phyloP scores from a whole-genome alignment of 768 basidiomycete genomes.

The Tremella yokohamensis region DNA sequence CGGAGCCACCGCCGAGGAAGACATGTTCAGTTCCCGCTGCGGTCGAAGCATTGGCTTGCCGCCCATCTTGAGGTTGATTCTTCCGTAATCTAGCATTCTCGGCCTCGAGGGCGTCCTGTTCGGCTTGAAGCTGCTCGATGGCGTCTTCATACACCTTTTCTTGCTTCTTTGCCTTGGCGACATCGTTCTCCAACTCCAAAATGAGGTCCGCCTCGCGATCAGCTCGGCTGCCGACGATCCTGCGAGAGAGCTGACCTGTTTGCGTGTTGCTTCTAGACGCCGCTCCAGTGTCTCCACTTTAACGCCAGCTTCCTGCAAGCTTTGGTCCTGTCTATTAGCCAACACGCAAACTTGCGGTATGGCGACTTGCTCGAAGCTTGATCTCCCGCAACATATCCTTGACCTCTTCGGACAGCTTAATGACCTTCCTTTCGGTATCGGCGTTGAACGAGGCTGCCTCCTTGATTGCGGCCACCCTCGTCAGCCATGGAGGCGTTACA shows the following conservation, averaged over 20 bases:
- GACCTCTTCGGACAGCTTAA: slow-evolving; percentile 82
- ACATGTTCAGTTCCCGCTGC: slow-evolving; percentile 56
- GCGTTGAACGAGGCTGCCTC: slow-evolving; percentile 76
- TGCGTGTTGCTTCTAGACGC: slow-evolving; percentile 83
- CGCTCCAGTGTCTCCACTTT: slow-evolving; percentile 96
- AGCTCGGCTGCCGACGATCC: neutral
- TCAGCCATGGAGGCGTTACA: slow-evolving; percentile 78
- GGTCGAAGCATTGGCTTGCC: slow-evolving; percentile 58
- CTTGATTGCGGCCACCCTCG: slow-evolving; percentile 76
- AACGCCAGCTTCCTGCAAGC: slow-evolving; percentile 77
- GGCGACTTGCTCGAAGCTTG: slow-evolving; percentile 56
- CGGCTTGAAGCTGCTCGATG: slow-evolving; percentile 85
- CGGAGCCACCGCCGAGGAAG: slow-evolving; percentile 37
- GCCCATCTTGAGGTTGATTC: slow-evolving; percentile 57
- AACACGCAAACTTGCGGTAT: neutral
- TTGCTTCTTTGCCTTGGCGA: slow-evolving; percentile 77
- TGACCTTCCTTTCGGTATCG: slow-evolving; percentile 84
- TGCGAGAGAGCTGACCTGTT: slow-evolving; percentile 56
- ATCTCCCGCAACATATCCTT: slow-evolving; percentile 79
- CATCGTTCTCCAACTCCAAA: slow-evolving; percentile 71
- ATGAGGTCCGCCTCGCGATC: slow-evolving; percentile 65
- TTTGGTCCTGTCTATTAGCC: slow-evolving; percentile 66
- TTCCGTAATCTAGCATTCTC: slow-evolving; percentile 75
- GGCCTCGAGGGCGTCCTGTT: slow-evolving; percentile 79
- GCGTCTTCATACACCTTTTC: slow-evolving; percentile 88